phyloP scores from a whole-genome alignment of 768 basidiomycete genomes.

The Lactarius evosmus region DNA sequence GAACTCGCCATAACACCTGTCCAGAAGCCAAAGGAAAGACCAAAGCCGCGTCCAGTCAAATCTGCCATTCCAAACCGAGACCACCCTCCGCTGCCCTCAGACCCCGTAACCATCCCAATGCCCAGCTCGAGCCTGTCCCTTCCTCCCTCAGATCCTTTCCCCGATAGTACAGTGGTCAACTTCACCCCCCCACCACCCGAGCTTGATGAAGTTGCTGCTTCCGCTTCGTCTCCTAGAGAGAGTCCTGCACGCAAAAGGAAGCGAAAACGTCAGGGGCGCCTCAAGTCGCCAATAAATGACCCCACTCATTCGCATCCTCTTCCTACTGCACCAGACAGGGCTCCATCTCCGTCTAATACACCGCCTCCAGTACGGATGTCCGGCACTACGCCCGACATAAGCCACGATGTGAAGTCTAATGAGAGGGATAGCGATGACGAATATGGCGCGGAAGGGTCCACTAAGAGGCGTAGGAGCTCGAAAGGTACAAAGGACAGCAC shows the following conservation, averaged over 20 bases:
- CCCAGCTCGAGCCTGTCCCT: conserved; percentile 32
- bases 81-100: conserved; percentile 20
- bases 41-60: conserved; percentile 22
- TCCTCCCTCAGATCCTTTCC: conserved; percentile 31
- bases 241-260: conserved; percentile 25
- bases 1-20: conserved; percentile 30
- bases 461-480: conserved; percentile 13
- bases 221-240: conserved; percentile 14
- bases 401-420: conserved; percentile 9
- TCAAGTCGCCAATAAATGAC: neutral
- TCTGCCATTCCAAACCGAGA: conserved; percentile 21
- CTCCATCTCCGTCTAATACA: conserved; percentile 15
- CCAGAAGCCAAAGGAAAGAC: conserved; percentile 11
- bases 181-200: conserved; percentile 15
- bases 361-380: neutral
- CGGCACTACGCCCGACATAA: neutral
- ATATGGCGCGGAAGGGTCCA: conserved; percentile 20
- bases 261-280: conserved; percentile 16
- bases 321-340: neutral
- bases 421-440: conserved; percentile 24
- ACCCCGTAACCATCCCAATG: conserved; percentile 28
- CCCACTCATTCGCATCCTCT: neutral
- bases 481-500: conserved; percentile 19
- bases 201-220: conserved; percentile 2
- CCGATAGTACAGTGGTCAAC: conserved; percentile 23